phyloP scores from a whole-genome alignment of 176 grass and related monocot species.

The Cenchrus purpureus region DNA sequence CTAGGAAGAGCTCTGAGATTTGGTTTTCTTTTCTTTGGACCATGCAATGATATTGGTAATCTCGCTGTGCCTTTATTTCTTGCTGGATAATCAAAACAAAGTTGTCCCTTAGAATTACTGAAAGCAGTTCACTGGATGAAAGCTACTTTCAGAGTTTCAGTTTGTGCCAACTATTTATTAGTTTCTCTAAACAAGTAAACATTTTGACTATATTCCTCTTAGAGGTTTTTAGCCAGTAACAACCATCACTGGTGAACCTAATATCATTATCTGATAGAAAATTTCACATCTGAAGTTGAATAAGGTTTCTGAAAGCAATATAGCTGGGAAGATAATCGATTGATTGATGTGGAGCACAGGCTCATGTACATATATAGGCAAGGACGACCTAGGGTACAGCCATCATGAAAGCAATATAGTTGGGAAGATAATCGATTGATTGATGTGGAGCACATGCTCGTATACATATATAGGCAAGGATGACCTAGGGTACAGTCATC shows the following conservation, averaged over 20 bases:
- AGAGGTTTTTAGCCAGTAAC: background rate
- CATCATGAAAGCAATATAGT: too few relatives aligned
- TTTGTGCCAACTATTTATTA: background rate
- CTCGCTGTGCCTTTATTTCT: background rate
- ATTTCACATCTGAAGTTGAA: background rate
- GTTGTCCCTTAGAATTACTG: background rate
- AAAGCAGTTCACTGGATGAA: background rate
- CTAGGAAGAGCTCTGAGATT: background rate
- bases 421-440: too few relatives aligned
- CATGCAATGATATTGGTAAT: background rate
- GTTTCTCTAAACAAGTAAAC: background rate
- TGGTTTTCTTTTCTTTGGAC: constrained; percentile 3
- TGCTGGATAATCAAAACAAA: constrained; percentile 5
- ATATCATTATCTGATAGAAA: background rate
- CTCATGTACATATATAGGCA: too few relatives aligned
- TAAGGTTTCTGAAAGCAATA: background rate
- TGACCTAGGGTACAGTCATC: too few relatives aligned
- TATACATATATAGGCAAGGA: too few relatives aligned
- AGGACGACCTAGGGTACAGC: too few relatives aligned
- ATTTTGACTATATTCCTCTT: constrained; percentile 22
- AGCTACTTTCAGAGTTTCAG: background rate
- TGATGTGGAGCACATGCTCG: too few relatives aligned
- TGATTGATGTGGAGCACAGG: too few relatives aligned
- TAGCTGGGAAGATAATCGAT: too few relatives aligned
- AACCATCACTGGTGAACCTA: constrained; percentile 5